Base-by-base conservation (phyloP, 257 asterid genomes). In the Ocimum tenuiflorum region DNA sequence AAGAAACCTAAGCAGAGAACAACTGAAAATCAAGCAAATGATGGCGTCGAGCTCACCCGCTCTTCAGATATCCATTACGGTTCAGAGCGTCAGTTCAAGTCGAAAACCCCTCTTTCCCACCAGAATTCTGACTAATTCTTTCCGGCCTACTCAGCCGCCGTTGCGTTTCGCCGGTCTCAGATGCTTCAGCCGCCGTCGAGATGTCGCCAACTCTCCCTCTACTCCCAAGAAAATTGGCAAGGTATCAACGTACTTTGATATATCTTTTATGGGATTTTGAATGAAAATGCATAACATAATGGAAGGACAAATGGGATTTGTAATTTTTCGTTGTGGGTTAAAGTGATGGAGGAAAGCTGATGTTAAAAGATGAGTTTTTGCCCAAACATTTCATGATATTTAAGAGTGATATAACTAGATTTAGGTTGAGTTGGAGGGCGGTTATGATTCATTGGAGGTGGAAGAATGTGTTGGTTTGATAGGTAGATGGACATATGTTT, bases 171-270 rank as follows among this genome's bases (percentile, higher is more conserved):
- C 83, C 47, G 50, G 68, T 48, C 78, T 85, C 68, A 65, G 76
- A 47, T 83, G 80, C 76, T 73, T 83, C 78, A 76, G 83, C 84
- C 91, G 92, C 75, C 91, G 89, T 11, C 72, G 65, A 43, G 73
- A 67, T n/a, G 49, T 60, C 79, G 60, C 63, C 60, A 47, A 78
- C 51, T 38, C 78, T 33, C 48, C 84, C 14, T 33, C 66, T 42
- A 18, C 83, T 33, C 62, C 94, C 45, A 77, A 80, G 75, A 85
- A 79, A 58, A 55, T 7, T 36, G 77, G 55, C 75, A 82, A 84
- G 83, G 89, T 79, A 70, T 17, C 15, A 7, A 14, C 50, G 9
- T 22, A 29, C 11, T n/a, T 68, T 20, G 9, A 6, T 10, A 20
- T 8, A 7, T 18, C 7, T 39, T 0, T 17, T 54, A 12, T 23